A percentile compares a stretch with the other conserved stretches of the same genome.
Conservation (phyloP, 768 basidiomycete genomes). For the Kwoniella newhampshirensis region DNA sequence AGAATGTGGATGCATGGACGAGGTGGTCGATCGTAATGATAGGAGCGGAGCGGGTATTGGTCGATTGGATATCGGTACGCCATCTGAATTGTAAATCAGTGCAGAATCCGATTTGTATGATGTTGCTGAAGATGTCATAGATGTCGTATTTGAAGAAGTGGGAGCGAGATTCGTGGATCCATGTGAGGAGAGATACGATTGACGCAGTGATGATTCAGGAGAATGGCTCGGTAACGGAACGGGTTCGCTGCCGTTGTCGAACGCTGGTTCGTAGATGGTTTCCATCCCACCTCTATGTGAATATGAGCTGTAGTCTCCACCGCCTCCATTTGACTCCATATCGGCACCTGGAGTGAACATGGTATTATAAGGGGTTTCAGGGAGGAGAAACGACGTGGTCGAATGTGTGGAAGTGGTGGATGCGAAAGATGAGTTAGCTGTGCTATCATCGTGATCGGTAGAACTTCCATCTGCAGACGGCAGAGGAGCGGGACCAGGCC, state of each 20-base stretch:
- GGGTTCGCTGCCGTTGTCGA: not conserved
- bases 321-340: not conserved
- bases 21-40: constrained; percentile 1
- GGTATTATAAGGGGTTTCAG: constrained; percentile 36
- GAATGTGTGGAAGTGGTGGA: constrained; percentile 8
- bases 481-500: not conserved
- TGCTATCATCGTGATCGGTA: not conserved
- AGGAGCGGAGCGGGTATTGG: constrained; percentile 32
- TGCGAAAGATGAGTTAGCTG: constrained; percentile 7
- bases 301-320: not conserved
- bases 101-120: not conserved
- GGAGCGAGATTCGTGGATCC: not conserved
- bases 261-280: not conserved
- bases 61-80: constrained; percentile 30
- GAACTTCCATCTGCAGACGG: constrained; percentile 2
- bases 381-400: constrained; percentile 12
- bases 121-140: not conserved
- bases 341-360: constrained; percentile 7
- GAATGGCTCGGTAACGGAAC: not conserved
- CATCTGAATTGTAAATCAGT: not conserved
- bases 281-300: not conserved
- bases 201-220: not conserved
- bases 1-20: too few species aligned
- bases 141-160: not conserved
- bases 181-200: not conserved